Base-by-base conservation (phyloP, 106 monocot genomes). In the Hemerocallis citrina region DNA sequence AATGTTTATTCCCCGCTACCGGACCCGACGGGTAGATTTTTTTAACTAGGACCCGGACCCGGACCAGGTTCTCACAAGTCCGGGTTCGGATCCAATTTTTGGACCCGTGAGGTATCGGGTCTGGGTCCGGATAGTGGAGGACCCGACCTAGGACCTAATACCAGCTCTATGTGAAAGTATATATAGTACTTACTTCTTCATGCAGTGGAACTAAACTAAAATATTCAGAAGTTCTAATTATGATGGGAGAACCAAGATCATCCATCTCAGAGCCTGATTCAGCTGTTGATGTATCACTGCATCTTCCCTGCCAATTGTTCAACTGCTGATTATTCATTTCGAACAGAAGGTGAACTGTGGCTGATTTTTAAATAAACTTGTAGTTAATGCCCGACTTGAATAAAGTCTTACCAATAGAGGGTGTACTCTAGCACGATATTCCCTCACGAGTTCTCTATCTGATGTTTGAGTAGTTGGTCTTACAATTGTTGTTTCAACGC, bases 231-330 rank as follows among this genome's bases (percentile, higher is more conserved):
- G 20, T 45, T 42, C 55, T 66, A 17, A 65, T 65, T 17, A 55
- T 16, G 21, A 36, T 34, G 24, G 81, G 81, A 64, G 81, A 81
- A 59, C 81, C 62, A 49, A 81, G 39, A 58, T 81, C 75, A 72
- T 81, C 81, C 32, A 73, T 23, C 37, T 81, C 81, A 30, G 72
- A 76, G 38, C 81, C 75, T 47, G 81, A 81, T 61, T 68, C 81
- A 54, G 72, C 76, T 33, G 76, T 55, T 38, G 76, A 81, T 36
- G 68, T 60, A 61, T 64, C 56, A 39, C 57, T 64, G 34, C 34
- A 6, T 63, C 68, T 70, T 40, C 69, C 69, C 75, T 76, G 46
- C 36, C 22, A 59, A 31, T 9, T 32, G n/a, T n/a, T n/a, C n/a
- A 24, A 59, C 11, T 36, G n/a, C 2, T 22, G 6, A 32, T 11